Evolutionary conservation across 1,139 yeast species (phyloP).

Genomic region (Hansenula sp.): DNA sequence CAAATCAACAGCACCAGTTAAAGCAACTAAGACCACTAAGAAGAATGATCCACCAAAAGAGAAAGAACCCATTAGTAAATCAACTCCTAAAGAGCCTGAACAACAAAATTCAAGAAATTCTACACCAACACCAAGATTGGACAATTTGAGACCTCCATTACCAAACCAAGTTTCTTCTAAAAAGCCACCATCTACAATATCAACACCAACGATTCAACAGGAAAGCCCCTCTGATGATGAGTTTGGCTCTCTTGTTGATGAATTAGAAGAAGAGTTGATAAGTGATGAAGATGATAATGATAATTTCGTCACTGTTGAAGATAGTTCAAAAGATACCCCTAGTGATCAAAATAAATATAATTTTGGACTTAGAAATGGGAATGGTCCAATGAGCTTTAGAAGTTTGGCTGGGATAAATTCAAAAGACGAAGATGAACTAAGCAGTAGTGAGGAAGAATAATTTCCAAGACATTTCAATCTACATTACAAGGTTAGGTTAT

Average conservation of each 20-base stretch:
- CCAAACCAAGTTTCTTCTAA: conserved; percentile 10
- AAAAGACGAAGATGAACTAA: conserved; percentile 18
- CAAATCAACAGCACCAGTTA: not conserved
- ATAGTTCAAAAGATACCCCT: not conserved
- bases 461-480: no score
- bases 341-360: not conserved
- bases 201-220: conserved; percentile 11
- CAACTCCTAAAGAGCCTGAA: not conserved
- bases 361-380: conserved; percentile 1
- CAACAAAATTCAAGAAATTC: not conserved
- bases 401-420: conserved; percentile 16
- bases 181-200: conserved; percentile 15
- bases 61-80: not conserved
- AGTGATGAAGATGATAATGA: conserved; percentile 9
- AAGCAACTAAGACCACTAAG: no score
- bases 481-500: no score
- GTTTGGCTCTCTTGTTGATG: conserved; percentile 19
- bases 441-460: conserved; percentile 22
- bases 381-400: conserved; percentile 18
- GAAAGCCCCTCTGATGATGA: conserved; percentile 9
- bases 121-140: not conserved
- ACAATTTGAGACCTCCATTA: not conserved
- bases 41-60: not conserved
- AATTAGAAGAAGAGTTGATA: conserved; percentile 19
- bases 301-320: conserved; percentile 14